Evolutionary conservation across 306 rosid species (phyloP), one percentile per base, ranked within the genome.

Genomic region (Dalbergia cochinchinensis): DNA sequence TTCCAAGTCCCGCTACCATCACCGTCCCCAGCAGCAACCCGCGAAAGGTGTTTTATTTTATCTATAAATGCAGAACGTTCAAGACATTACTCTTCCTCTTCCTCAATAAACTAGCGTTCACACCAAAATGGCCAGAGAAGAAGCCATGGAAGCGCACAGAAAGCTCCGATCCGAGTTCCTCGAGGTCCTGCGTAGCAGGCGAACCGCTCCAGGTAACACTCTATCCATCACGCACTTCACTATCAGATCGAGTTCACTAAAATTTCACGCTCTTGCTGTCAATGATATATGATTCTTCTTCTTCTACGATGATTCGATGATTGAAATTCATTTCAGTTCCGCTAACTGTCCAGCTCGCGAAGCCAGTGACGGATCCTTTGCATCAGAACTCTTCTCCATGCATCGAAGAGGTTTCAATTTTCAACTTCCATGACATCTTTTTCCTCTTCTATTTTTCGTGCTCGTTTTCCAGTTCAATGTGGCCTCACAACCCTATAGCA

Each of bases 151-250:
- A 67, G 82, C 51, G 45, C 86, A 57, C 42, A 84, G 13, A 45
- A 53, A 90, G 72, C 83, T 91, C 68, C 94, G 94, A 35, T 76
- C 84, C 11, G 85, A 89, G 59, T 92, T 91, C 66, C 90, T 73
- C 4, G 64, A 80, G 22, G 76, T 91, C 26, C 84, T 92, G 50
- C 77, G 83, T 63, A 79, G 85, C 73, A 81, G 92, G 65, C 83
- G 97, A 84, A 26, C 79, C 7, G 16, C 19, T 16, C 85, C 85
- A 86, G 95, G 95, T 88, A 60, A 42, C 60, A 11, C 22, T 34
- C 35, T 35, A 22, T 41, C 48, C 7, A 66, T 55, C 59, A 9
- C 12, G 2, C 8, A 5, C 8, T n/a, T 18, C 35, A 35, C 48
- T n/a, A 61, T 67, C 69, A 34, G 4, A 35, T 35, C 39, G 74